Conservation (phyloP, 306 rosid species). For the Sophora flavescens region DNA sequence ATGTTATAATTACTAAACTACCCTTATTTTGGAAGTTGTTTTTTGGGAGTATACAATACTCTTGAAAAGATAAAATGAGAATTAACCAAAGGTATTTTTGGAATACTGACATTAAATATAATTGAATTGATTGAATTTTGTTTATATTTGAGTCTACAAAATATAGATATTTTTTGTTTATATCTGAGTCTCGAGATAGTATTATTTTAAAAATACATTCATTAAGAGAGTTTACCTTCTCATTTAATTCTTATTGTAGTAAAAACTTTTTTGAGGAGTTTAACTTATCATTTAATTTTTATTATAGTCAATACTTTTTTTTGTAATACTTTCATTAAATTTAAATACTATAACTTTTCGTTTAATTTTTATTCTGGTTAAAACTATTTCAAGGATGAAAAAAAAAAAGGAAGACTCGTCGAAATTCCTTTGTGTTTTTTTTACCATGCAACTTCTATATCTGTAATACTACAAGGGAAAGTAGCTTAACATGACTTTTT, state of each 20-base stretch:
- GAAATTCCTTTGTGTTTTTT: background rate
- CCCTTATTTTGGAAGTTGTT: too few relatives aligned
- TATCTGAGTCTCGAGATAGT: too few relatives aligned
- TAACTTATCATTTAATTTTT: background rate
- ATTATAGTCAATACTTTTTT: background rate
- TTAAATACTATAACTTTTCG: background rate
- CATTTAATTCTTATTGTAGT: background rate
- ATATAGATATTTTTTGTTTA: too few relatives aligned
- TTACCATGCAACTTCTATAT: background rate
- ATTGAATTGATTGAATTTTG: too few relatives aligned
- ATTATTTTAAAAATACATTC: background rate
- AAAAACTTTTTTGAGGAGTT: background rate
- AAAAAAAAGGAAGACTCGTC: background rate
- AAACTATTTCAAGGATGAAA: too few relatives aligned
- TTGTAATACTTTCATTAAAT: background rate
- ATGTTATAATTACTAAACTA: too few relatives aligned
- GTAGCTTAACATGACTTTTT: background rate
- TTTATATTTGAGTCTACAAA: too few relatives aligned
- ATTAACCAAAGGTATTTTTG: too few relatives aligned
- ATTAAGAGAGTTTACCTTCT: background rate
- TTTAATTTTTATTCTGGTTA: background rate
- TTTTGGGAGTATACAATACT: too few relatives aligned
- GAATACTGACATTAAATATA: too few relatives aligned
- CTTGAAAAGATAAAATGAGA: too few relatives aligned
- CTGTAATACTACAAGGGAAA: background rate